Evolutionary conservation across 352 stramenopile genomes (phyloP), one percentile per base, ranked within the genome.

Genomic region (Pythium monospermum): DNA sequence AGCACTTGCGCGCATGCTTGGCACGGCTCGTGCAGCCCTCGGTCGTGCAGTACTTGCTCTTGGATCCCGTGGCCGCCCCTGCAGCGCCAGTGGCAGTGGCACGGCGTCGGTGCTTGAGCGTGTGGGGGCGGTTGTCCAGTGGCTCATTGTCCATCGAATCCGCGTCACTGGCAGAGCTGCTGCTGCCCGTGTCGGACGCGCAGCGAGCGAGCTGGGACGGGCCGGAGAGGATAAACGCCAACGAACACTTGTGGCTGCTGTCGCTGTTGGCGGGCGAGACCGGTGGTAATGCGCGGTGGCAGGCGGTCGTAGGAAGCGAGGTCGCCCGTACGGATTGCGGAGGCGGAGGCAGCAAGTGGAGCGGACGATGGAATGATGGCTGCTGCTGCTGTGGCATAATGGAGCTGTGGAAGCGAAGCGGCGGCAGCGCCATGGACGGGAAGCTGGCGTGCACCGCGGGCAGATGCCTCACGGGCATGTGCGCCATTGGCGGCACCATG

Each of bases 1-100:
- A 83, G 58, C 71, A 83, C 19, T 59, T 59, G 16, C 69, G 69
- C 25, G 66, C 59, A 40, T 79, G 68, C 27, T 83, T 83, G 42
- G 72, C 72, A 23, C 72, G 66, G 39, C 67, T 78, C 6, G 48
- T 68, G 48, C 69, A 83, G 26, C 69, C 71, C 36, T 76, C 67
- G 12, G 76, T 56, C 11, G 55, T 57, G 56, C 71, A 83, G 35
- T 68, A 76, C 55, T 81, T 77, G 48, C 72, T 76, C 36, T 41
- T 21, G 36, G 36, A 41, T 10, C 36, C 36, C 7, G 30, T 13
- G 30, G 30, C 30, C 7, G 30, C 30, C 13, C 7, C 30, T n/a
- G n/a, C n/a, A n/a, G n/a, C n/a, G n/a, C n/a, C n/a, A 35, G 30
- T 35, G 13, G 7, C 22, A 15, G 25, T 8, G 42, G 22, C 25